Evolutionary conservation across 768 basidiomycete species (phyloP).

Genomic region (Neoboletus subvelutipes): DNA sequence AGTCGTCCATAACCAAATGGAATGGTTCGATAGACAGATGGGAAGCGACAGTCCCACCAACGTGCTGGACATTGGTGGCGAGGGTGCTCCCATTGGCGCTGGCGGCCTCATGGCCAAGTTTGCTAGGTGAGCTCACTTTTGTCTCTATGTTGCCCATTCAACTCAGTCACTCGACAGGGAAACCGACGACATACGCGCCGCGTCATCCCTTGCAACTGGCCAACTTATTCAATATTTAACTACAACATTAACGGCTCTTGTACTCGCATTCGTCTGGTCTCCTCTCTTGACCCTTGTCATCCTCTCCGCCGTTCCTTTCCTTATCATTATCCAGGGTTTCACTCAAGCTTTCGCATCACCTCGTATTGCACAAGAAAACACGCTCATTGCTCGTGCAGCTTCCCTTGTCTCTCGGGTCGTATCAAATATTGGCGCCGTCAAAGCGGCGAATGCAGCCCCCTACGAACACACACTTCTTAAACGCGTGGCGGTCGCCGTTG

Average conservation of each 20-base stretch:
- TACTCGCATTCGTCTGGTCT: constrained; percentile 79
- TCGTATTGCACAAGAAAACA: constrained; percentile 64
- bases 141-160: neutral
- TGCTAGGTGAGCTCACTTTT: constrained; percentile 51
- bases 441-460: constrained; percentile 80
- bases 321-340: constrained; percentile 71
- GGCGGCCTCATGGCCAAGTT: constrained; percentile 95
- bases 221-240: constrained; percentile 77
- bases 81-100: constrained; percentile 63
- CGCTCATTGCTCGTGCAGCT: constrained; percentile 66
- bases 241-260: constrained; percentile 74
- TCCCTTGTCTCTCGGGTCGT: constrained; percentile 78
- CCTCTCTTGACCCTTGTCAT: constrained; percentile 89
- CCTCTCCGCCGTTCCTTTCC: constrained; percentile 82
- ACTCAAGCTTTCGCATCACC: constrained; percentile 72
- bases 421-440: constrained; percentile 82
- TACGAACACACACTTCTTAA: constrained; percentile 52
- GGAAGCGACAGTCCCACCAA: constrained; percentile 49
- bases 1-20: constrained; percentile 69
- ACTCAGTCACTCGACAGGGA: constrained; percentile 53
- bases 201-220: constrained; percentile 77
- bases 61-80: constrained; percentile 36
- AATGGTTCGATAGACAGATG: constrained; percentile 90
- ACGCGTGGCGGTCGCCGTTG: constrained; percentile 46
- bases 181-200: constrained; percentile 90